Percentiles rank a stretch among this genome's conserved stretches.
Evolutionary conservation across 768 basidiomycete species (phyloP).

Genomic region (Paxillus involutus): DNA sequence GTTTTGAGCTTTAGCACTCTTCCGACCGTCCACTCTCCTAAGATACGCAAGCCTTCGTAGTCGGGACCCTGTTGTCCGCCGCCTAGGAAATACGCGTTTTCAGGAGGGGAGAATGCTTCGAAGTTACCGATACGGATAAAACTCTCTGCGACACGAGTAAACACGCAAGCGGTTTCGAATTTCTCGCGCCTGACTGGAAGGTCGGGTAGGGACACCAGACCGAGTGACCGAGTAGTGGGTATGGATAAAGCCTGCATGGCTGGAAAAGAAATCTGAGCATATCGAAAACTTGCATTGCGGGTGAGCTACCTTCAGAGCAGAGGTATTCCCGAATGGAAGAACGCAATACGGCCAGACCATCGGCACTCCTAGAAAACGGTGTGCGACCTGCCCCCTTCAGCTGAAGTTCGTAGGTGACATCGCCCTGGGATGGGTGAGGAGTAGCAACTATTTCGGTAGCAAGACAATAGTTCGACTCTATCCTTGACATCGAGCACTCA

Average conservation of each 20-base stretch:
- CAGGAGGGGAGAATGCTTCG: slow-evolving; percentile 78
- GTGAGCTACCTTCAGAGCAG: slow-evolving; percentile 73
- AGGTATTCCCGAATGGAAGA: slow-evolving; percentile 94
- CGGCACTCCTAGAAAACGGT: slow-evolving; percentile 89
- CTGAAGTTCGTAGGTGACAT: slow-evolving; percentile 77
- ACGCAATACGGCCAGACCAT: slow-evolving; percentile 93
- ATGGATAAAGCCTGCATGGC: slow-evolving; percentile 80
- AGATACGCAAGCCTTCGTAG: slow-evolving; percentile 67
- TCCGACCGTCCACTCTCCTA: slow-evolving; percentile 74
- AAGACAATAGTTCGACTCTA: slow-evolving; percentile 5
- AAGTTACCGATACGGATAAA: slow-evolving; percentile 93
- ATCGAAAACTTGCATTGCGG: neutral
- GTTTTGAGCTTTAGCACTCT: slow-evolving; percentile 52
- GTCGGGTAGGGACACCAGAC: slow-evolving; percentile 71
- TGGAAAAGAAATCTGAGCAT: slow-evolving; percentile 38
- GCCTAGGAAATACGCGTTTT: slow-evolving; percentile 63
- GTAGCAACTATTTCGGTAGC: slow-evolving; percentile 60
- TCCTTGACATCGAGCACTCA: slow-evolving; percentile 17
- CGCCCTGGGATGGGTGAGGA: slow-evolving; percentile 58
- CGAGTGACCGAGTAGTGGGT: slow-evolving; percentile 86
- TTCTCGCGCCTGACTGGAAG: slow-evolving; percentile 77
- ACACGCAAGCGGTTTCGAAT: slow-evolving; percentile 67
- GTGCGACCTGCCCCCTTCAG: slow-evolving; percentile 95
- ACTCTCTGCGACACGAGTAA: slow-evolving; percentile 82
- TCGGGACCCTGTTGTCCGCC: slow-evolving; percentile 76